phyloP scores from a whole-genome alignment of 2,329 filamentous ascomycete species.

The Claviceps purpurea region DNA sequence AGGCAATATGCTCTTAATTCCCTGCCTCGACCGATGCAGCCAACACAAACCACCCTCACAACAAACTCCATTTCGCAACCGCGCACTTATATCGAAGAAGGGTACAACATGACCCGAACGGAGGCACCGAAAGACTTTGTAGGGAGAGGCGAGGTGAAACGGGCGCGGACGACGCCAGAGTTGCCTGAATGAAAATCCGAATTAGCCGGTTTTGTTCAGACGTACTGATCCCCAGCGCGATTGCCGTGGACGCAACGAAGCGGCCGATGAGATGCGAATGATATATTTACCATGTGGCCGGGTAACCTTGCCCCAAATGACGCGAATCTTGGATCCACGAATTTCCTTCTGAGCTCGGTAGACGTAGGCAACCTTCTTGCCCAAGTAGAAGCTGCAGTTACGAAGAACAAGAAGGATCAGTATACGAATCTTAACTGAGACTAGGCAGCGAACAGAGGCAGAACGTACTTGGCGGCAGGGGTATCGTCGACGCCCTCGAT shows the following conservation, averaged over 20 bases:
- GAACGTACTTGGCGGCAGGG: slow-evolving; percentile 68
- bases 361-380: slow-evolving; percentile 98
- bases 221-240: neutral
- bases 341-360: slow-evolving; percentile 93
- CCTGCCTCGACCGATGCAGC: slow-evolving; percentile 46
- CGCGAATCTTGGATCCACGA: slow-evolving; percentile 94
- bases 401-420: slow-evolving; percentile 1
- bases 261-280: neutral
- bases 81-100: slow-evolving; percentile 78
- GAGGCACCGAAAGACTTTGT: slow-evolving; percentile 93
- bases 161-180: slow-evolving; percentile 94
- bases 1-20: slow-evolving; percentile 35
- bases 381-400: slow-evolving; percentile 68
- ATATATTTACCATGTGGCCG: slow-evolving; percentile 68
- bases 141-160: slow-evolving; percentile 93
- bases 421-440: slow-evolving; percentile 12
- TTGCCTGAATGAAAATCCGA: slow-evolving; percentile 49
- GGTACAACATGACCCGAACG: slow-evolving; percentile 95
- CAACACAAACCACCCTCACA: slow-evolving; percentile 49
- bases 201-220: neutral
- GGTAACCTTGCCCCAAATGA: slow-evolving; percentile 99
- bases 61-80: slow-evolving; percentile 45
- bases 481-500: slow-evolving; percentile 95
- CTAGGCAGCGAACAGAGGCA: neutral
- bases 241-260: neutral